Evolutionary conservation across 1,284 basidiomycete species (phyloP).

Genomic region (Ustilago nuda): DNA sequence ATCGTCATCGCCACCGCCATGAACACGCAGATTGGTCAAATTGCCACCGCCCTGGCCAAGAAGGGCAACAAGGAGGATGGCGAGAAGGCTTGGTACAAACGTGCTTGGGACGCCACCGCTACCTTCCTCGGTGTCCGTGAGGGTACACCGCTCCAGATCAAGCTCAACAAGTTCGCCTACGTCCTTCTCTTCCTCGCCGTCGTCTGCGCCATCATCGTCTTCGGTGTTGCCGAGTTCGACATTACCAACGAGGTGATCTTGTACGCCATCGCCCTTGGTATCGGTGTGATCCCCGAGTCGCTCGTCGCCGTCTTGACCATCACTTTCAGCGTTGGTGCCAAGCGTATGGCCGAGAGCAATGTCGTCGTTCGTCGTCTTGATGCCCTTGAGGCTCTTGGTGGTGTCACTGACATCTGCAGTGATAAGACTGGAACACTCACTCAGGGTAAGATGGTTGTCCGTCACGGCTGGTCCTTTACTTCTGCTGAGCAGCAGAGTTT

Average conservation of each 20-base stretch:
- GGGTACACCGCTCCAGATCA: constrained; percentile 76
- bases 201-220: constrained; percentile 72
- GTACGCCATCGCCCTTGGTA: constrained; percentile 69
- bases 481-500: constrained; percentile 35
- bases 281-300: constrained; percentile 68
- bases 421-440: constrained; percentile 67
- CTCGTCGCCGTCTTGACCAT: constrained; percentile 70
- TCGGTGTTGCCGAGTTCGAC: constrained; percentile 72
- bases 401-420: constrained; percentile 58
- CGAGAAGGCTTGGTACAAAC: constrained; percentile 40
- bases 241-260: constrained; percentile 71
- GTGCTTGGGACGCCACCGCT: constrained; percentile 55
- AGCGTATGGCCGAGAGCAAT: constrained; percentile 63
- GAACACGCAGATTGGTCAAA: constrained; percentile 61
- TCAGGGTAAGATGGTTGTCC: constrained; percentile 65
- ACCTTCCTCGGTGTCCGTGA: constrained; percentile 71
- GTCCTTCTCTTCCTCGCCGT: constrained; percentile 75
- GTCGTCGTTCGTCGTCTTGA: constrained; percentile 63
- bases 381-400: constrained; percentile 63
- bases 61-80: constrained; percentile 27
- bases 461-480: constrained; percentile 50
- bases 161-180: constrained; percentile 76
- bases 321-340: constrained; percentile 64
- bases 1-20: constrained; percentile 60
- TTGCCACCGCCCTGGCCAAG: constrained; percentile 59